Evolutionary conservation across 305 asterid species (phyloP), one percentile per base, ranked within the genome.

Genomic region (Fraxinus greggii): DNA sequence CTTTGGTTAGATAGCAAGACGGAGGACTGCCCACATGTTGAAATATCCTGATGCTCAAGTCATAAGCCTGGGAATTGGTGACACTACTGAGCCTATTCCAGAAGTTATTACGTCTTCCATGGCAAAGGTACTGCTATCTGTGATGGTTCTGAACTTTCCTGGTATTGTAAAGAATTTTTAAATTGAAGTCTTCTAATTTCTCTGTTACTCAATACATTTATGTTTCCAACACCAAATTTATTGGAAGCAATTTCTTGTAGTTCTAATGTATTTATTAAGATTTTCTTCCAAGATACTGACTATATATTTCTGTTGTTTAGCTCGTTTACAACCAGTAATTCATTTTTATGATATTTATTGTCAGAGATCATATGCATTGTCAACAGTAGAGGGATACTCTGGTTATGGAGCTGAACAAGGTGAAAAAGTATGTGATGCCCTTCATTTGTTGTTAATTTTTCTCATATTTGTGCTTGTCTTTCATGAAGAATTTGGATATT

Each of bases 381-480:
- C 99, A 82, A 96, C 97, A 23, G 67, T 91, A 3, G 88, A 90
- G 80, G 99, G 99, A 59, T 96, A 96, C 89, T 87, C 92, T 83
- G 98, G 98, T 82, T 96, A 96, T 88, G 98, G 98, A 86, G 98
- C 97, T 83, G 99, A 96, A 86, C 99, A 96, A 90, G 98, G 98
- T 82, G 98, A 93, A 94, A 91, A 91, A 81, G 98, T 92, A 83
- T 67, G 88, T 78, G 61, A 31, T 70, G 10, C 40, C 81, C 67
- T 17, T 82, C 31, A 24, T 78, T 78, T 72, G 45, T 29, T 77
- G 36, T 48, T 23, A 33, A 35, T 10, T 80, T 33, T 73, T 69
- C 12, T 40, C 19, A 59, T 40, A 76, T 56, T 7, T 56, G 67
- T 56, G 67, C 67, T 56, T 56, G 67, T 56, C 36, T 13, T 38